These are phyloP conservation scores for Melanogaster broomeanus DNA, from an alignment of 768 basidiomycete genomes.

Conservation along the genomic window DNA sequence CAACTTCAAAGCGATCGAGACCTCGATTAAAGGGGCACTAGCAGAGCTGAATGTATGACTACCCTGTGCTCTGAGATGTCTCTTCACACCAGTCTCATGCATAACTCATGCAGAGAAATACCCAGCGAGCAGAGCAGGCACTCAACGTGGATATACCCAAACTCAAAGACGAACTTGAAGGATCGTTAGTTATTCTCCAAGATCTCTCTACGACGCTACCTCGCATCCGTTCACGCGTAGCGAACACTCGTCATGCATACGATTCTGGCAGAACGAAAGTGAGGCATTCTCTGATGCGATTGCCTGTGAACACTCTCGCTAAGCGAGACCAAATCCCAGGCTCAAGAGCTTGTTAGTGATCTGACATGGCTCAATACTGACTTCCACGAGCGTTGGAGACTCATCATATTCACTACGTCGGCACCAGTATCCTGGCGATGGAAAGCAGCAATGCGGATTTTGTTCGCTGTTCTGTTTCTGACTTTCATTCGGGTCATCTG, in stretches of 20 bases:
- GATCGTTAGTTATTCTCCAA: constrained; percentile 56
- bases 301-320: background rate
- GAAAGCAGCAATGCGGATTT: constrained; percentile 61
- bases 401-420: constrained; percentile 70
- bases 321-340: constrained; percentile 41
- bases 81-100: background rate
- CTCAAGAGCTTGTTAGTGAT: constrained; percentile 60
- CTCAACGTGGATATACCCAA: constrained; percentile 61
- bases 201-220: constrained; percentile 64
- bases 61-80: background rate
- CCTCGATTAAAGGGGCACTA: constrained; percentile 64
- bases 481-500: constrained; percentile 60
- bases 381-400: constrained; percentile 73
- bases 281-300: constrained; percentile 8
- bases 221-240: constrained; percentile 58
- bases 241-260: constrained; percentile 64
- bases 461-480: constrained; percentile 59
- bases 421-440: constrained; percentile 74
- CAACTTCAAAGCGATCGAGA: constrained; percentile 75
- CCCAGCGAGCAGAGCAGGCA: constrained; percentile 59
- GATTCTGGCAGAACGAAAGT: constrained; percentile 73
- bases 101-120: constrained; percentile 46
- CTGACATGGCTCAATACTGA: constrained; percentile 79
- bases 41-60: constrained; percentile 56
- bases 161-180: constrained; percentile 60